Evolutionary conservation across 768 basidiomycete species (phyloP).

Genomic region (Chalciporus pseudorubinellus): DNA sequence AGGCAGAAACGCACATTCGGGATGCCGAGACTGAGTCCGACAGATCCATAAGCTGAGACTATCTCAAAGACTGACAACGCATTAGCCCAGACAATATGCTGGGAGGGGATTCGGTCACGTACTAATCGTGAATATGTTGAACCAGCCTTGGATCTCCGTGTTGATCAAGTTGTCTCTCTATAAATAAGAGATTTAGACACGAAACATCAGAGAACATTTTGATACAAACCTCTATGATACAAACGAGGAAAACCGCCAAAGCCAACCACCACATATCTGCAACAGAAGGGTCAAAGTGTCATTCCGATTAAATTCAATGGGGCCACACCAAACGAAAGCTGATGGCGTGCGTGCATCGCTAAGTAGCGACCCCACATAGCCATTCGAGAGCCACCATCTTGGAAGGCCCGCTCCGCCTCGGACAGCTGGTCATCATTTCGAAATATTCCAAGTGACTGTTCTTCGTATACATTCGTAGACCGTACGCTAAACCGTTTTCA

Average conservation of each 20-base stretch:
- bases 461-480: slow-evolving; percentile 93
- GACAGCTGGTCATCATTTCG: slow-evolving; percentile 48
- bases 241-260: slow-evolving; percentile 80
- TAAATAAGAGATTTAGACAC: slow-evolving; percentile 6
- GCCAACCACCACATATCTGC: slow-evolving; percentile 96
- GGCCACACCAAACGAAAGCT: slow-evolving; percentile 82
- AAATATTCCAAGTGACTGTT: slow-evolving; percentile 84
- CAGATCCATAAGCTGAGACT: slow-evolving; percentile 84
- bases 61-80: slow-evolving; percentile 71
- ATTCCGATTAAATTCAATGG: neutral
- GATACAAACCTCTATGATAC: slow-evolving; percentile 81
- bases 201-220: neutral
- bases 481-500: slow-evolving; percentile 58
- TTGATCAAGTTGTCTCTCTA: slow-evolving; percentile 62
- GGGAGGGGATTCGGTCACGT: slow-evolving; percentile 25
- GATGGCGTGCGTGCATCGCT: slow-evolving; percentile 77
- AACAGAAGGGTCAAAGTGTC: slow-evolving; percentile 1
- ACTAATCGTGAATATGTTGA: slow-evolving; percentile 82
- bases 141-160: slow-evolving; percentile 57
- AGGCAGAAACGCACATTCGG: slow-evolving; percentile 54
- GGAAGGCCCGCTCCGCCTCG: slow-evolving; percentile 43
- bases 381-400: slow-evolving; percentile 46
- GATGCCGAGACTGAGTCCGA: slow-evolving; percentile 88
- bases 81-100: neutral
- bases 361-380: slow-evolving; percentile 76